Conservation (phyloP, 768 basidiomycete species). For the button mushroom (Agaricus bisporus) region DNA sequence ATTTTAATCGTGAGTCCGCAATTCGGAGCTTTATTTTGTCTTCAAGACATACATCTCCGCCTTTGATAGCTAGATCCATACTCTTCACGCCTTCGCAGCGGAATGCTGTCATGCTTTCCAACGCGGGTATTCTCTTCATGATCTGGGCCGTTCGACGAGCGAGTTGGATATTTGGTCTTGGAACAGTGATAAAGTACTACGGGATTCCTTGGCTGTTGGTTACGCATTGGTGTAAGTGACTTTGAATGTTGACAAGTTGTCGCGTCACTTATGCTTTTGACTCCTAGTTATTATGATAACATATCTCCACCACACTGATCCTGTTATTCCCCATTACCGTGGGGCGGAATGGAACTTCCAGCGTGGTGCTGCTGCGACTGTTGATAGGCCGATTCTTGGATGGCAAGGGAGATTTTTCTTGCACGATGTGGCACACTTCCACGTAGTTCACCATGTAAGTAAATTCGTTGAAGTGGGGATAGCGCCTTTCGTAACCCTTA, state of each 20-base stretch:
- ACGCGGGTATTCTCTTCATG: conserved; percentile 50
- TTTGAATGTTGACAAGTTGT: not conserved
- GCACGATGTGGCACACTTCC: conserved; percentile 60
- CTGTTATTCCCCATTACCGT: conserved; percentile 50
- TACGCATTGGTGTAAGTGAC: conserved; percentile 46
- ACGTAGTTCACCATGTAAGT: conserved; percentile 56
- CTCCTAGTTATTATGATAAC: conserved; percentile 45
- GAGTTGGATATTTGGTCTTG: conserved; percentile 29
- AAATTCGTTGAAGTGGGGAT: not conserved
- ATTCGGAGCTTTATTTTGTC: not conserved
- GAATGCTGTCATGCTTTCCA: conserved; percentile 47
- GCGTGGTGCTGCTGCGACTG: conserved; percentile 56
- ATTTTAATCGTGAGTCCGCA: conserved; percentile 49
- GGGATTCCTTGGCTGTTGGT: conserved; percentile 51
- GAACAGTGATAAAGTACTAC: conserved; percentile 42
- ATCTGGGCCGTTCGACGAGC: conserved; percentile 31
- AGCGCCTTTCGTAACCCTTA: not conserved
- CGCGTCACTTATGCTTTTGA: not conserved
- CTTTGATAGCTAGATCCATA: conserved; percentile 42
- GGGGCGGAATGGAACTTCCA: conserved; percentile 53
- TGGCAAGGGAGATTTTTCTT: conserved; percentile 65
- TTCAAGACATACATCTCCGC: not conserved
- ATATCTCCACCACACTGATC: conserved; percentile 64
- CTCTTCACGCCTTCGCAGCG: conserved; percentile 50
- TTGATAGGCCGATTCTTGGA: conserved; percentile 52